A percentile compares a stretch with the other conserved stretches of the same genome.
Evolutionary conservation across 2,329 filamentous ascomycete species (phyloP).

Genomic region (Alternaria sp.): DNA sequence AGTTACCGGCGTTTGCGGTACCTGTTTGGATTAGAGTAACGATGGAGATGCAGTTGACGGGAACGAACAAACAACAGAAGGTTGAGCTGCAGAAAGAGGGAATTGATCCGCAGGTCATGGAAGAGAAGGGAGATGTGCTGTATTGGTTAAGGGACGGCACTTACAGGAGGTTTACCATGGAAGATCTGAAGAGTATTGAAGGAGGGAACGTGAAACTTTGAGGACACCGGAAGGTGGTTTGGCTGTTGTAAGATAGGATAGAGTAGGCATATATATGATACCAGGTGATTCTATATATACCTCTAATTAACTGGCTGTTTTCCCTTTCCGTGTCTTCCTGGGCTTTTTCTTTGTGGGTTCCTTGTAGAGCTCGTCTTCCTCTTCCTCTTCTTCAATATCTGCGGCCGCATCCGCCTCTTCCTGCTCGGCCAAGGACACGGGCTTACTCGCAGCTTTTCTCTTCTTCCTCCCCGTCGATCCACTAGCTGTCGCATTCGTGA

Average conservation of each 20-base stretch:
- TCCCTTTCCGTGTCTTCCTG: slow-evolving; percentile 26
- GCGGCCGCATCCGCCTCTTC: slow-evolving; percentile 22
- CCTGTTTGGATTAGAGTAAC: slow-evolving; percentile 56
- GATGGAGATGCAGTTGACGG: slow-evolving; percentile 54
- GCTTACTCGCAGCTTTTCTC: slow-evolving; percentile 28
- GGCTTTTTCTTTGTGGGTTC: slow-evolving; percentile 44
- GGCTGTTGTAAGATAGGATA: not conserved
- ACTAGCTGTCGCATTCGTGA: slow-evolving; percentile 16
- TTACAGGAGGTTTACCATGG: slow-evolving; percentile 39
- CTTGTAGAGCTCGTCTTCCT: slow-evolving; percentile 35
- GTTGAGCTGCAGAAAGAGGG: slow-evolving; percentile 53
- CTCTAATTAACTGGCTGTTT: slow-evolving; percentile 7
- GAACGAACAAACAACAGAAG: slow-evolving; percentile 60
- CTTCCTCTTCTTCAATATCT: slow-evolving; percentile 27
- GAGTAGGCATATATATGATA: slow-evolving; percentile 6
- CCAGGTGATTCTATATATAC: not conserved
- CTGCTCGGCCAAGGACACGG: slow-evolving; percentile 19
- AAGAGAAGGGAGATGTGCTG: slow-evolving; percentile 47
- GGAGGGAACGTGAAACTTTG: slow-evolving; percentile 43
- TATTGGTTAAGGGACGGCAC: slow-evolving; percentile 52
- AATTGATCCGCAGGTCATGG: slow-evolving; percentile 51
- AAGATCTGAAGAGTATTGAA: slow-evolving; percentile 38
- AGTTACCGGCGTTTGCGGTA: slow-evolving; percentile 55
- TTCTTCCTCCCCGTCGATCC: slow-evolving; percentile 26
- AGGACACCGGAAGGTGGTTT: not conserved